A percentile compares a stretch with the other conserved stretches of the same genome.
Conservation (phyloP, 2,329 filamentous ascomycete species). For the Mycosphaerella sp. region DNA sequence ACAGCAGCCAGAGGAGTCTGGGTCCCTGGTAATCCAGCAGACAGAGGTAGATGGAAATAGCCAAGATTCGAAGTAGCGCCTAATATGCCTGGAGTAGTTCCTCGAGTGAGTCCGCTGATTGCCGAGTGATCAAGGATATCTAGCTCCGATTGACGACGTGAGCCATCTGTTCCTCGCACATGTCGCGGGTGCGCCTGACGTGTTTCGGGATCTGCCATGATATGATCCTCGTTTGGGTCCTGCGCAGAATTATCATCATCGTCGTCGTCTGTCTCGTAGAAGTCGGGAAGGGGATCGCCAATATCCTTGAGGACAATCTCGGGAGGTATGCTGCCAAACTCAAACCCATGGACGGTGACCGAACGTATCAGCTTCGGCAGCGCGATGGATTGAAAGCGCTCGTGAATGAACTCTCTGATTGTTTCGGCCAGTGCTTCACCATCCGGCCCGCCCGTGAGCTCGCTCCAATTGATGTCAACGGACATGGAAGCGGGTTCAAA, state of each 20-base stretch:
- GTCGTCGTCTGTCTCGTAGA: constrained; percentile 73
- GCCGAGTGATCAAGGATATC: constrained; percentile 18
- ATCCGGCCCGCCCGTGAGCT: constrained; percentile 81
- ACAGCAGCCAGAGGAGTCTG: constrained; percentile 75
- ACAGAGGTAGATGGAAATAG: constrained; percentile 75
- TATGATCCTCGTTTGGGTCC: constrained; percentile 27
- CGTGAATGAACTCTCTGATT: constrained; percentile 90
- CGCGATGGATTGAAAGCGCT: constrained; percentile 86
- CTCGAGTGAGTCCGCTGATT: constrained; percentile 36
- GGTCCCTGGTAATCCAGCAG: constrained; percentile 64
- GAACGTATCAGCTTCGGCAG: constrained; percentile 95
- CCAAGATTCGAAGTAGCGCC: constrained; percentile 71
- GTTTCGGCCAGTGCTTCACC: constrained; percentile 75
- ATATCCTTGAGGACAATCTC: constrained; percentile 93
- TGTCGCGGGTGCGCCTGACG: constrained; percentile 13
- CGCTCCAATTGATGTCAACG: constrained; percentile 95
- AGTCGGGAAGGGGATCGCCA: constrained; percentile 89
- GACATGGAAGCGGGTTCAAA: constrained; percentile 58
- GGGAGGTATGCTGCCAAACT: constrained; percentile 78
- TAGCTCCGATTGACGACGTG: constrained; percentile 20
- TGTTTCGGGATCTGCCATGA: constrained; percentile 4
- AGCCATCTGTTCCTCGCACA: constrained; percentile 10
- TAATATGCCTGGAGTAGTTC: constrained; percentile 54
- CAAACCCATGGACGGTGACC: constrained; percentile 88
- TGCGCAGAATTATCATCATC: constrained; percentile 51